Conservation (phyloP, 1,139 yeast species). For the Saccharomyces hybrid region DNA sequence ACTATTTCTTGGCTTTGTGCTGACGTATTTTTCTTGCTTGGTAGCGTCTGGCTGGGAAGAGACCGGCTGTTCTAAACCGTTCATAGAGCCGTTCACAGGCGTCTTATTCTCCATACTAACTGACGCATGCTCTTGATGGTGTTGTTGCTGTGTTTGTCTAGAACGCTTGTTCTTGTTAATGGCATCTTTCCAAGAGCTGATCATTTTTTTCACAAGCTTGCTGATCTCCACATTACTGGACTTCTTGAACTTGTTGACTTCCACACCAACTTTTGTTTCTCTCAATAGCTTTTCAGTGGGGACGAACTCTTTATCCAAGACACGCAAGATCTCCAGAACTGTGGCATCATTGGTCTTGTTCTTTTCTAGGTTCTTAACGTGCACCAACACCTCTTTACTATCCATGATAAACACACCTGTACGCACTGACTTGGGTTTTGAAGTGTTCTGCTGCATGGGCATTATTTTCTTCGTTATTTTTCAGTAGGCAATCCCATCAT, state of each 20-base stretch:
- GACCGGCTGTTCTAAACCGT: background rate
- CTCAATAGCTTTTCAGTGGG: conserved; percentile 82
- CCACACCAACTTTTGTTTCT: conserved; percentile 96
- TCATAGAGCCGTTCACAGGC: conserved; percentile 6
- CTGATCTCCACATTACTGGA: conserved; percentile 61
- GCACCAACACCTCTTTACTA: conserved; percentile 61
- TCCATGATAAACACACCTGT: conserved; percentile 43
- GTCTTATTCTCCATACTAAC: conserved; percentile 6
- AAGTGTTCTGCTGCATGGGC: background rate
- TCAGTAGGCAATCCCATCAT: background rate
- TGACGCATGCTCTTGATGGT: conserved; percentile 9
- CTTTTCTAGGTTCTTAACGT: conserved; percentile 67
- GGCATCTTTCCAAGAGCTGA: conserved; percentile 83
- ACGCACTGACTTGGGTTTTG: background rate
- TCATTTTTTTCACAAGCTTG: conserved; percentile 69
- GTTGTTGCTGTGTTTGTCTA: conserved; percentile 16
- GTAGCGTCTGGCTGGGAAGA: conserved; percentile 6
- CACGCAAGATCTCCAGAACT: conserved; percentile 57
- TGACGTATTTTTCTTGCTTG: conserved; percentile 33
- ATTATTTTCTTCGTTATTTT: background rate
- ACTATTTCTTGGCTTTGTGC: conserved; percentile 61
- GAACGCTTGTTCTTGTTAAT: conserved; percentile 66
- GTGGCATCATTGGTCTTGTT: conserved; percentile 55
- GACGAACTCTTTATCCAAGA: conserved; percentile 59
- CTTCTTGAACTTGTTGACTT: conserved; percentile 79